Evolutionary conservation across 352 stramenopile species (phyloP).

Genomic region (Thraustotheca clavata): DNA sequence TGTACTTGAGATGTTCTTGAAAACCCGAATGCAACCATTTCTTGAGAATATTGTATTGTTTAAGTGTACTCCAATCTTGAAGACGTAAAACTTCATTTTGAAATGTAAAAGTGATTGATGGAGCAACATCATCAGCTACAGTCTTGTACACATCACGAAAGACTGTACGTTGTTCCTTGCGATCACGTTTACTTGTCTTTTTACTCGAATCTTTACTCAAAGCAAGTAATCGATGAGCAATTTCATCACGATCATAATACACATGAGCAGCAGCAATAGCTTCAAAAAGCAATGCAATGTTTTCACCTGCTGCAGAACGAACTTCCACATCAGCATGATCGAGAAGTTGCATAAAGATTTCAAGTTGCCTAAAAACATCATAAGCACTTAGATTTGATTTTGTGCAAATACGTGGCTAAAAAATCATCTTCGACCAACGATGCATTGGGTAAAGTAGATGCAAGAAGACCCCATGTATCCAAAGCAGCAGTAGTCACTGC

Average conservation of each 20-base stretch:
- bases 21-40: constrained; percentile 57
- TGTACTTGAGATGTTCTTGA: constrained; percentile 84
- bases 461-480: constrained; percentile 63
- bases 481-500: constrained; percentile 55
- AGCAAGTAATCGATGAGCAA: constrained; percentile 42
- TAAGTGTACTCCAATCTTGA: constrained; percentile 65
- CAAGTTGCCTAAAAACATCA: constrained; percentile 37
- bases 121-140: constrained; percentile 63
- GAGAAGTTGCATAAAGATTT: constrained; percentile 57
- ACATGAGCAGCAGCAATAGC: constrained; percentile 39
- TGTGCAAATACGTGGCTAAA: constrained; percentile 42
- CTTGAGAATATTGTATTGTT: constrained; percentile 80
- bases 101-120: constrained; percentile 63
- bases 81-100: constrained; percentile 70
- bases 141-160: constrained; percentile 80
- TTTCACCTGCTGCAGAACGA: constrained; percentile 69
- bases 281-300: constrained; percentile 79
- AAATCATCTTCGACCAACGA: constrained; percentile 40
- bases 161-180: constrained; percentile 73
- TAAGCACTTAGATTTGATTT: neutral
- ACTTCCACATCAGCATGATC: constrained; percentile 77
- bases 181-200: constrained; percentile 86
- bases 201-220: constrained; percentile 87
- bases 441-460: constrained; percentile 49
- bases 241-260: constrained; percentile 29